Evolutionary conservation across 257 asterid genomes (phyloP).

Genomic region (Nicotiana otophora): DNA sequence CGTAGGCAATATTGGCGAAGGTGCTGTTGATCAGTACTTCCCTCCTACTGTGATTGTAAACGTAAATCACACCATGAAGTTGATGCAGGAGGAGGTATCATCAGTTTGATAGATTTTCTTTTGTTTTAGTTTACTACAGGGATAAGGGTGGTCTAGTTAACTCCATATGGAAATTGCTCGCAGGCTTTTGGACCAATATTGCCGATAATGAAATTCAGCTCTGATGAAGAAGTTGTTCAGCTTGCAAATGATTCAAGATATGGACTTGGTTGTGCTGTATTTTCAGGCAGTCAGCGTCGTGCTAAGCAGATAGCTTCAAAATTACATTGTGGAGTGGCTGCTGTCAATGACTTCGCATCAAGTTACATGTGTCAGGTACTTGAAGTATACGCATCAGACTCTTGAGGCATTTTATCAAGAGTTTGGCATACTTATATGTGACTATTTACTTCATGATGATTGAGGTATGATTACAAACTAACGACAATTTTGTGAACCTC

Average conservation of each 20-base stretch:
- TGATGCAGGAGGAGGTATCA: slow-evolving; percentile 97
- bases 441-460: background rate
- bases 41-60: slow-evolving; percentile 91
- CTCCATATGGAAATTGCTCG: slow-evolving; percentile 12
- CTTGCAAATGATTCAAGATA: slow-evolving; percentile 92
- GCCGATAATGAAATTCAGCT: slow-evolving; percentile 91
- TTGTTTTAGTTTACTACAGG: slow-evolving; percentile 9
- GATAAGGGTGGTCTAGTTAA: slow-evolving; percentile 5
- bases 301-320: slow-evolving; percentile 79
- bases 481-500: background rate
- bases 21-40: slow-evolving; percentile 93
- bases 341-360: slow-evolving; percentile 87
- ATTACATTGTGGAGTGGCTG: slow-evolving; percentile 85
- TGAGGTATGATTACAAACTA: background rate
- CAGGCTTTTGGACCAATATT: slow-evolving; percentile 98
- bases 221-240: slow-evolving; percentile 78
- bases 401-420: background rate
- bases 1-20: slow-evolving; percentile 95
- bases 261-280: slow-evolving; percentile 98
- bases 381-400: background rate
- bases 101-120: background rate
- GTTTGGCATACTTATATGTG: slow-evolving; percentile 3
- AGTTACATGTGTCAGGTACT: slow-evolving; percentile 95
- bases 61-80: slow-evolving; percentile 83
- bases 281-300: slow-evolving; percentile 88